Evolutionary conservation across 805 yeast species (phyloP).

Genomic region (Spathaspora passalidarum): DNA sequence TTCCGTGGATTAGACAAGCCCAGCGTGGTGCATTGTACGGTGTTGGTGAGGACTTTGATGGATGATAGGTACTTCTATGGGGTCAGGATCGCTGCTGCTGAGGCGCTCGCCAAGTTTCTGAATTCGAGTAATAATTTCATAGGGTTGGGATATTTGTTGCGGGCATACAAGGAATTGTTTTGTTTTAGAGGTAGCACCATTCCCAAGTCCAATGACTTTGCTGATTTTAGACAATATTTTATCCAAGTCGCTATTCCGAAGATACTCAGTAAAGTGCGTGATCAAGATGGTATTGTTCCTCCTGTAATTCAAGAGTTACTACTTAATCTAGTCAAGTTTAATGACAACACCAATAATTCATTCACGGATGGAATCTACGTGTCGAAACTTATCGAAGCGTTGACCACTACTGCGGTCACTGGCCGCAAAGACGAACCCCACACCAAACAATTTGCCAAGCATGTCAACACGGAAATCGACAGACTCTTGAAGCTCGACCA

Average conservation of each 20-base stretch:
- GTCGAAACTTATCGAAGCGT: constrained; percentile 51
- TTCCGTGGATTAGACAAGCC: constrained; percentile 64
- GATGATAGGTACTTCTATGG: constrained; percentile 88
- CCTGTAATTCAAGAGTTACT: constrained; percentile 57
- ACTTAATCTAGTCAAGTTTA: constrained; percentile 70
- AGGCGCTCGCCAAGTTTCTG: constrained; percentile 69
- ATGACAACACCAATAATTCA: constrained; percentile 78
- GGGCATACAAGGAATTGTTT: constrained; percentile 63
- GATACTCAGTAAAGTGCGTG: constrained; percentile 58
- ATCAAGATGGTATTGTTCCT: constrained; percentile 61
- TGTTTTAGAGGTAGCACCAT: constrained; percentile 64
- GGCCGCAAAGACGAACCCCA: neutral
- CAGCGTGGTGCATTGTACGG: constrained; percentile 64
- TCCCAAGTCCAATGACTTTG: constrained; percentile 81
- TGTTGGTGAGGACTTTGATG: constrained; percentile 74
- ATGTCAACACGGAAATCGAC: constrained; percentile 60
- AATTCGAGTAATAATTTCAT: constrained; percentile 57
- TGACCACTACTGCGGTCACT: constrained; percentile 32
- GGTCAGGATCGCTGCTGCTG: constrained; percentile 81
- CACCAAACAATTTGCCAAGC: constrained; percentile 18
- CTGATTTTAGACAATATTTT: constrained; percentile 64
- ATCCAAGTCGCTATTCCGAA: constrained; percentile 66
- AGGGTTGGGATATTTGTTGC: constrained; percentile 71
- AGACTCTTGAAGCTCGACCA: constrained; percentile 77
- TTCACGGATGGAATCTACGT: constrained; percentile 74